phyloP scores from a whole-genome alignment of 1,139 yeast species.

The Scheffersomyces lignicola region DNA sequence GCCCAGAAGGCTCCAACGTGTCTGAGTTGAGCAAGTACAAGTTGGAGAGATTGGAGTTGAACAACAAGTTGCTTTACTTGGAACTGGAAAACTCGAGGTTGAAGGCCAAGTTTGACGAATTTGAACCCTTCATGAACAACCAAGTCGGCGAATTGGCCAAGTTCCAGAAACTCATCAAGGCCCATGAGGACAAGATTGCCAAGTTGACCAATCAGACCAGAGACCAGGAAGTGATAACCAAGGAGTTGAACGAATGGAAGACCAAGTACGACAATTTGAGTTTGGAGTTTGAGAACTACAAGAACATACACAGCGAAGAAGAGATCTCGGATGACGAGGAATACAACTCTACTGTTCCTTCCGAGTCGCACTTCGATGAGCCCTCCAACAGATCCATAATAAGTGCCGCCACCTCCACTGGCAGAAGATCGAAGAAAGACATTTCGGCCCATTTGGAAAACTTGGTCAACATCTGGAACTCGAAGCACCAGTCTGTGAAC shows the following conservation, averaged over 20 bases:
- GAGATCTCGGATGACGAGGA: constrained; percentile 31
- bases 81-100: constrained; percentile 47
- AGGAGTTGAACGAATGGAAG: constrained; percentile 50
- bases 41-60: constrained; percentile 44
- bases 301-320: constrained; percentile 37
- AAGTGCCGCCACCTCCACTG: constrained; percentile 18
- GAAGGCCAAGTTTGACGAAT: constrained; percentile 39
- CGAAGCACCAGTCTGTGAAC: constrained; percentile 12
- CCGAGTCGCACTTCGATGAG: constrained; percentile 5
- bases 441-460: constrained; percentile 41
- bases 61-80: constrained; percentile 46
- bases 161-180: constrained; percentile 54
- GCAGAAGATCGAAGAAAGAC: constrained; percentile 28
- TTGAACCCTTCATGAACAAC: constrained; percentile 57
- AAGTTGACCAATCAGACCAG: constrained; percentile 41
- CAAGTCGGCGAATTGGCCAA: constrained; percentile 55
- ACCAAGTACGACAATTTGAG: constrained; percentile 43
- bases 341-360: constrained; percentile 10
- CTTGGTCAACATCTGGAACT: constrained; percentile 40
- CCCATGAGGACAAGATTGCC: constrained; percentile 51
- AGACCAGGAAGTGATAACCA: constrained; percentile 46
- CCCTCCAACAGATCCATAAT: constrained; percentile 23
- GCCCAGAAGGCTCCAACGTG: constrained; percentile 19
- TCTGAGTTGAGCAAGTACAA: constrained; percentile 41
- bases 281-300: constrained; percentile 46